phyloP scores from a whole-genome alignment of 306 rosid genomes.

The Corylus americana region DNA sequence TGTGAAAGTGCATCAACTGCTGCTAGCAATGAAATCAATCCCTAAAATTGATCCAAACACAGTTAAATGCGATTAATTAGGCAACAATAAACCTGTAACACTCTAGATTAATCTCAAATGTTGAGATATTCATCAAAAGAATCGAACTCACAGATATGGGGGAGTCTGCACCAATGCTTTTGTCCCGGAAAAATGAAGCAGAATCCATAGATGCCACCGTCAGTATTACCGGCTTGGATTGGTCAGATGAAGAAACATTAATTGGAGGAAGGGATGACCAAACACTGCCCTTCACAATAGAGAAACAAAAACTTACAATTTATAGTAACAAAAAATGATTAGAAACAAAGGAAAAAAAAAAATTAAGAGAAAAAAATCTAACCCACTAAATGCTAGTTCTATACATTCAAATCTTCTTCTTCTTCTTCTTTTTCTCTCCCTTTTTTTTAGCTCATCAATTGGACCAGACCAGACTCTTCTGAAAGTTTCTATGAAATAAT shows the following conservation, averaged over 20 bases:
- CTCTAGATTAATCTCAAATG: slow-evolving; percentile 7
- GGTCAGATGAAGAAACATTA: slow-evolving; percentile 52
- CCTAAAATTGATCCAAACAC: slow-evolving; percentile 48
- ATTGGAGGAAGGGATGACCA: slow-evolving; percentile 95
- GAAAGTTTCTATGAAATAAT: no score
- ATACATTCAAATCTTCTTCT: not conserved
- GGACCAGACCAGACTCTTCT: not conserved
- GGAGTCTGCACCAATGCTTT: slow-evolving; percentile 85
- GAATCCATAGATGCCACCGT: slow-evolving; percentile 87
- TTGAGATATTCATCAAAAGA: slow-evolving; percentile 16
- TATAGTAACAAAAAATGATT: not conserved
- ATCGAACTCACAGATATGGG: slow-evolving; percentile 77
- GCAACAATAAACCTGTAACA: slow-evolving; percentile 16
- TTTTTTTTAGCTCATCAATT: not conserved
- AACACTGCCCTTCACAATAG: slow-evolving; percentile 85
- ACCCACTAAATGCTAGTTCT: not conserved
- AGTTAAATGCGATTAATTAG: slow-evolving; percentile 16
- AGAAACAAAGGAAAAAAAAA: not conserved
- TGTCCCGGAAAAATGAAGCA: slow-evolving; percentile 92
- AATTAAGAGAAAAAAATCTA: not conserved
- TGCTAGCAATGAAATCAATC: slow-evolving; percentile 78
- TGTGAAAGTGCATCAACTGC: slow-evolving; percentile 84
- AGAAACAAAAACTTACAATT: slow-evolving; percentile 34
- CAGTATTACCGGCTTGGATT: slow-evolving; percentile 67
- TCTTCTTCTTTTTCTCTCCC: no score